These are phyloP conservation scores for Fusarium verticillioides DNA, from an alignment of 2,329 filamentous ascomycete genomes.

Conservation along the genomic window DNA sequence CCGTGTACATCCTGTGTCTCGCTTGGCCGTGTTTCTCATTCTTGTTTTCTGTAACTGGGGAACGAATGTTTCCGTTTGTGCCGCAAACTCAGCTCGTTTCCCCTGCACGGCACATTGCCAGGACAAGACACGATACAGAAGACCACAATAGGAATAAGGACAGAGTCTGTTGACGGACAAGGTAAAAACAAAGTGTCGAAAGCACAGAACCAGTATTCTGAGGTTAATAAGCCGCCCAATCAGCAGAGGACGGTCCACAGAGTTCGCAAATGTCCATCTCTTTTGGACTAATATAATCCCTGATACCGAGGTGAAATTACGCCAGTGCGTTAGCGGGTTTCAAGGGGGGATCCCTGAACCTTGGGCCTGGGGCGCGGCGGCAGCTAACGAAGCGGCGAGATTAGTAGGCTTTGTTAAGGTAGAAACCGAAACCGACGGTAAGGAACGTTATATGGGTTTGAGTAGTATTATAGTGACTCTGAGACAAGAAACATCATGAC, in stretches of 20 bases:
- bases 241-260: constrained; percentile 9
- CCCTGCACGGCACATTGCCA: constrained; percentile 22
- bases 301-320: constrained; percentile 63
- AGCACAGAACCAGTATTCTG: constrained; percentile 1
- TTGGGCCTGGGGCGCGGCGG: constrained; percentile 34
- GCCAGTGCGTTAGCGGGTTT: constrained; percentile 64
- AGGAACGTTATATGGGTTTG: constrained; percentile 3
- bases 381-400: constrained; percentile 41
- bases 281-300: constrained; percentile 45
- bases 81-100: constrained; percentile 25
- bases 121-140: background rate
- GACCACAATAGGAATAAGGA: constrained; percentile 10
- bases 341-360: constrained; percentile 56
- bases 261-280: constrained; percentile 28
- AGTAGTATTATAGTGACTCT: background rate
- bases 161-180: constrained; percentile 14
- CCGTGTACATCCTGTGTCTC: constrained; percentile 1
- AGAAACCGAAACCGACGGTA: constrained; percentile 26
- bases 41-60: constrained; percentile 10
- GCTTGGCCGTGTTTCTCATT: constrained; percentile 28
- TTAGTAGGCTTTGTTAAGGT: constrained; percentile 26
- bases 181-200: constrained; percentile 27
- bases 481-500: background rate
- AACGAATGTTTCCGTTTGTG: constrained; percentile 34
- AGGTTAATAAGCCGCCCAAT: constrained; percentile 28